Conservation (phyloP, 257 asterid species). For the Solanum habrochaites region DNA sequence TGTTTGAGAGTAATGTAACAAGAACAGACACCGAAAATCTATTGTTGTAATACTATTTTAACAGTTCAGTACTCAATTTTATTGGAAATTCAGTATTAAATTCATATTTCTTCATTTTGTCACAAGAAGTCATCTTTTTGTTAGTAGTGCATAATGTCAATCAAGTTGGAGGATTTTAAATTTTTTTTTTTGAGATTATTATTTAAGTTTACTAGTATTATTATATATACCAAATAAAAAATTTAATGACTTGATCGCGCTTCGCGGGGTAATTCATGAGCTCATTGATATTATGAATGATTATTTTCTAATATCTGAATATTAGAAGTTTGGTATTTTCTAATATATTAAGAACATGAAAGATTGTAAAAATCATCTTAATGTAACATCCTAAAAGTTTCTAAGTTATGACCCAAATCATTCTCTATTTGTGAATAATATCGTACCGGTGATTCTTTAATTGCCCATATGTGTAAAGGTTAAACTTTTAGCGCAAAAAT, state of each 20-base stretch:
- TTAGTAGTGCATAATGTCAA: neutral
- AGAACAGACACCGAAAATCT: neutral
- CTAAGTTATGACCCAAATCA: neutral
- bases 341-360: neutral
- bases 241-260: neutral
- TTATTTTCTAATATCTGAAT: no score
- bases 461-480: neutral
- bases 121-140: neutral
- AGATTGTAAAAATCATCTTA: neutral
- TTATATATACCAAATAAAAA: neutral
- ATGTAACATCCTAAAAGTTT: neutral
- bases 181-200: neutral
- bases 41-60: neutral
- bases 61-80: neutral
- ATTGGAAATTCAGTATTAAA: neutral
- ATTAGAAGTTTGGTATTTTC: neutral
- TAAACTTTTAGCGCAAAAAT: neutral
- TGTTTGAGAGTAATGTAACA: neutral
- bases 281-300: neutral
- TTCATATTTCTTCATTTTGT: no score
- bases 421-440: neutral
- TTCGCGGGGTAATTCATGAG: neutral
- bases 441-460: neutral
- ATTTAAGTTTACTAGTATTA: neutral
- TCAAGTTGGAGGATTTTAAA: neutral